Evolutionary conservation across 306 rosid genomes (phyloP), one percentile per base, ranked within the genome.

Genomic region (Corylus americana): DNA sequence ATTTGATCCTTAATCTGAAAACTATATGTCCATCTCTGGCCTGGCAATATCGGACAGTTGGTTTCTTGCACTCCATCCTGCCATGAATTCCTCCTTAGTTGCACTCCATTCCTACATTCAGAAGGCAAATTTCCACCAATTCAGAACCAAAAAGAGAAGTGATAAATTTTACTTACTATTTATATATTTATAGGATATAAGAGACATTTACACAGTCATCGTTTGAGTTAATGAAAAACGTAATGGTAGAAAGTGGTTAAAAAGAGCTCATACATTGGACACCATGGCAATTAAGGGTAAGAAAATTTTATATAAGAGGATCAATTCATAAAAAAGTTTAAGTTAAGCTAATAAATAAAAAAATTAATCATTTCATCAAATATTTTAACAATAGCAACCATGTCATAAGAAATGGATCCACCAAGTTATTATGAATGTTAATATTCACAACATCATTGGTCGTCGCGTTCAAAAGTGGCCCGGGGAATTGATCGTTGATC

Each of bases 1-100:
- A 73, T 37, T 8, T 73, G 77, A 35, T 73, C 66, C 48, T 73
- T 73, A 8, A 54, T 16, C 22, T 73, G 77, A 55, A 54, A 73
- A 53, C 6, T 18, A 20, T 31, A 54, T 31, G 66, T 73, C 64
- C 66, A 73, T 12, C 7, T 73, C 37, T 73, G 77, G 8, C 77
- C 53, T 9, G 77, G 77, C 77, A 27, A 7, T 73, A 73, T 73
- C 18, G 77, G 77, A 8, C 77, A 73, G 66, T 73, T 73, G 7
- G 77, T 73, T 50, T 37, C 77, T 27, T 73, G 50, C 42, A 53
- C 77, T 20, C 77, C 77, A 73, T 73, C 77, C 27, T 73, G 77
- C 77, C 77, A 73, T 53, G 77, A 73, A 55, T 55, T 73, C 64
- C 66, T 73, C 18, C 77, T 73, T 16, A 53, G 49, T 12, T 73